A percentile compares a stretch with the other conserved stretches of the same genome.
phyloP scores from a whole-genome alignment of 192 early-diverging fungal species.

The Linnemannia hyalina region DNA sequence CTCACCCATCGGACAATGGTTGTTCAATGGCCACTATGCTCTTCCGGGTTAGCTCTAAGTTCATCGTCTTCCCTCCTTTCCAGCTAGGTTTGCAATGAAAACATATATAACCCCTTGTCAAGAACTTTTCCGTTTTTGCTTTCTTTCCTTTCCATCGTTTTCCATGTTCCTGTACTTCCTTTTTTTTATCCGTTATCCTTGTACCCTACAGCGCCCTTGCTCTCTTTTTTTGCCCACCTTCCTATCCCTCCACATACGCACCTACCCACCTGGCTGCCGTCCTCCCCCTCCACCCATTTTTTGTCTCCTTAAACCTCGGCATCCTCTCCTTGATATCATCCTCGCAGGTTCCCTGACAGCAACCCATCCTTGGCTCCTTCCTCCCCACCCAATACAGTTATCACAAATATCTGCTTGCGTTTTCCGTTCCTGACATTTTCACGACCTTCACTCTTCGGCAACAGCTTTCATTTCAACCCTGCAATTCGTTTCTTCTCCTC shows the following conservation, averaged over 20 bases:
- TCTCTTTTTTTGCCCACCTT: not conserved
- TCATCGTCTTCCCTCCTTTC: no score
- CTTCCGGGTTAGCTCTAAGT: no score
- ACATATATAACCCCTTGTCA: no score
- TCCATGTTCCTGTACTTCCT: not conserved
- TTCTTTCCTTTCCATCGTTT: not conserved
- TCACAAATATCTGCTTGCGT: not conserved
- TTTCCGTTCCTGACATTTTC: not conserved
- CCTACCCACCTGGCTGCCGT: not conserved
- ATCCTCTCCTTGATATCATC: not conserved
- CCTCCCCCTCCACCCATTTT: no score
- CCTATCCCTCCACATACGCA: not conserved
- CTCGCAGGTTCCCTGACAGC: not conserved
- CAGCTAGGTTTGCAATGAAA: no score
- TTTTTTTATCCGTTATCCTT: not conserved
- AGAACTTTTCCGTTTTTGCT: no score
- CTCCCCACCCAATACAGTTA: not conserved
- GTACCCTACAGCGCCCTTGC: not conserved
- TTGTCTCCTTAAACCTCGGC: not conserved
- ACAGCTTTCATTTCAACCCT: not conserved
- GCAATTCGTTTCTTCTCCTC: not conserved
- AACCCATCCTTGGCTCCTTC: not conserved
- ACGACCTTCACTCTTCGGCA: not conserved
- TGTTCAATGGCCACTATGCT: no score
- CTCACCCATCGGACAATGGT: no score